Evolutionary conservation across 2,329 filamentous ascomycete species (phyloP).

Genomic region (Graphiopsis chlorocephala): DNA sequence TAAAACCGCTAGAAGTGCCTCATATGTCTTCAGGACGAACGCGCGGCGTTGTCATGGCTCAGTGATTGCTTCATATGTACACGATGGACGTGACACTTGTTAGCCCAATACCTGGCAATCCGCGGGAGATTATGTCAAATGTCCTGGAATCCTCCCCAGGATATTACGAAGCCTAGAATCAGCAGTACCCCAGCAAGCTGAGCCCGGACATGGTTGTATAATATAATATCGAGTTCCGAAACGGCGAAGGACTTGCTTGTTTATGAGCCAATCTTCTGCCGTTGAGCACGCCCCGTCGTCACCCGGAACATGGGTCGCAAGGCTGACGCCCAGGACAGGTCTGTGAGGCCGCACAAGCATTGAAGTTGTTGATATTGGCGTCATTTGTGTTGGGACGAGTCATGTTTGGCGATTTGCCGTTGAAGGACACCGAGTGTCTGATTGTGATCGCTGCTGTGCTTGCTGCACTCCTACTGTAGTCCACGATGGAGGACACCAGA

Average conservation of each 20-base stretch:
- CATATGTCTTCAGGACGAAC: neutral
- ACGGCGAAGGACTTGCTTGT: conserved; percentile 6
- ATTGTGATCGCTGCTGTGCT: neutral
- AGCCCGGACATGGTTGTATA: neutral
- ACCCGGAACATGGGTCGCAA: neutral
- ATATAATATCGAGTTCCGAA: neutral
- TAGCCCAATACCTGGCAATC: neutral
- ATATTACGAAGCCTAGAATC: neutral
- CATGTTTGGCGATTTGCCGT: neutral
- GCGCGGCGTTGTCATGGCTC: neutral
- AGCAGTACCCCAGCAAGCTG: neutral
- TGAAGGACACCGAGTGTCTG: neutral
- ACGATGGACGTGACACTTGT: neutral
- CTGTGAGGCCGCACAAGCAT: neutral
- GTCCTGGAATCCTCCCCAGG: neutral
- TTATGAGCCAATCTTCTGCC: conserved; percentile 11
- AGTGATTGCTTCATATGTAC: neutral
- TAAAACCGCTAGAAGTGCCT: neutral
- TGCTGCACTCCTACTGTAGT: neutral
- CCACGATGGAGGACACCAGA: neutral
- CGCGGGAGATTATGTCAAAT: neutral
- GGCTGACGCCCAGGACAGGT: conserved; percentile 2
- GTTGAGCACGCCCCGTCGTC: conserved; percentile 7
- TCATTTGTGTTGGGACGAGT: conserved; percentile 2
- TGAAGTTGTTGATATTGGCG: neutral